Evolutionary conservation across 2,329 filamentous ascomycete genomes (phyloP), one percentile per base, ranked within the genome.

Genomic region (Falciphora oryzae): DNA sequence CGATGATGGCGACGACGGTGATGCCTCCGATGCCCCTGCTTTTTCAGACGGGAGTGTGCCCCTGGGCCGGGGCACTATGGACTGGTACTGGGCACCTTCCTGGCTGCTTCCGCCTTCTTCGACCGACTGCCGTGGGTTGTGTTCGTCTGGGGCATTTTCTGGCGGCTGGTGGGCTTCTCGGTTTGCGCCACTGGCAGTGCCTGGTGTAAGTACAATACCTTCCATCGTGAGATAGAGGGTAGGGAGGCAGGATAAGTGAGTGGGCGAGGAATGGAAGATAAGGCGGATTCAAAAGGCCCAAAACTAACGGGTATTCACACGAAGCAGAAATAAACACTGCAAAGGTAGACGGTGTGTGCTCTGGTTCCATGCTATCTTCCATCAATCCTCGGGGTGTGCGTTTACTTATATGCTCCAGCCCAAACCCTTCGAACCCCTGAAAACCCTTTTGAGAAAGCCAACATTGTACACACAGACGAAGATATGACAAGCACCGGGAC

Each of bases 11-110:
- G 61, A 29, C 16, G 44, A 6, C 6, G 16, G 44, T 44, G 60
- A 31, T n/a, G 25, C 38, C 13, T 28, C 10, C 10, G 44, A 22
- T 53, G 44, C 18, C 16, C 44, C 16, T n/a, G 6, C 44, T 22
- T 18, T n/a, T 3, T 18, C 44, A 14, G 44, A 5, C 29, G 16
- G 13, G 7, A 13, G 31, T 5, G 8, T 3, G 22, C 4, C 14
- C 18, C 8, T 63, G 61, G 25, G 50, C 22, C 38, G 5, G 50
- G 28, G 50, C 18, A 63, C 61, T 22, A 63, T 63, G 28, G 61
- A 57, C 50, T 50, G 18, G 28, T 63, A 63, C 22, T 27, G 61
- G 29, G 31, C n/a, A 28, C 38, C 28, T 16, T 25, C 28, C 6
- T 31, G 58, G 58, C 29, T 11, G 44, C 22, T n/a, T 22, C 18